A percentile compares a stretch with the other conserved stretches of the same genome.
Evolutionary conservation across 306 rosid genomes (phyloP).

Genomic region (Malus asiatica): DNA sequence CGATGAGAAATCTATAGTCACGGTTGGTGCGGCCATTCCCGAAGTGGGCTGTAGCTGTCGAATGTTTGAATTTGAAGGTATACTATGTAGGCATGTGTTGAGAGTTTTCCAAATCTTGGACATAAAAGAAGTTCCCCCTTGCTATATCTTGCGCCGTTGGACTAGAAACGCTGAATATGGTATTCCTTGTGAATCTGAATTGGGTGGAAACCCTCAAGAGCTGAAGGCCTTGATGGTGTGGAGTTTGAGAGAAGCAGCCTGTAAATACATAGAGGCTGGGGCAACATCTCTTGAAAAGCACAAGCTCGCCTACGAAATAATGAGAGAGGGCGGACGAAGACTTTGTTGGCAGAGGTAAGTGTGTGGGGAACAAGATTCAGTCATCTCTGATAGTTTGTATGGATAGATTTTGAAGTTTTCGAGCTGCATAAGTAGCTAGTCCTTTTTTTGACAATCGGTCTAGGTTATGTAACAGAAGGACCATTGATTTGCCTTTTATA

Average conservation of each 20-base stretch:
- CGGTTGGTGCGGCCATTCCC: slow-evolving; percentile 48
- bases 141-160: slow-evolving; percentile 84
- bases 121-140: slow-evolving; percentile 72
- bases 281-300: slow-evolving; percentile 75
- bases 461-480: slow-evolving; percentile 22
- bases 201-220: slow-evolving; percentile 68
- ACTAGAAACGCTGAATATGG: slow-evolving; percentile 85
- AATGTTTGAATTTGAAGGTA: slow-evolving; percentile 94
- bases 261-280: slow-evolving; percentile 85
- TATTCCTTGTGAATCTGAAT: slow-evolving; percentile 53
- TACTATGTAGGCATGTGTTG: slow-evolving; percentile 77
- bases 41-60: slow-evolving; percentile 69
- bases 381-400: slow-evolving; percentile 11
- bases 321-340: slow-evolving; percentile 87
- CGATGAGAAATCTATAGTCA: slow-evolving; percentile 62
- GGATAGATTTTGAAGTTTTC: slow-evolving; percentile 21
- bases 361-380: slow-evolving; percentile 8
- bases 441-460: slow-evolving; percentile 6
- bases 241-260: slow-evolving; percentile 94
- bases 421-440: slow-evolving; percentile 13
- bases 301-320: slow-evolving; percentile 82
- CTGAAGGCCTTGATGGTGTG: slow-evolving; percentile 72
- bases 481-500: slow-evolving; percentile 12
- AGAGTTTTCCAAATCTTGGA: slow-evolving; percentile 86
- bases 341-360: slow-evolving; percentile 78